Base-by-base conservation (phyloP, 441 rosid species). In the Gossypium aridum region DNA sequence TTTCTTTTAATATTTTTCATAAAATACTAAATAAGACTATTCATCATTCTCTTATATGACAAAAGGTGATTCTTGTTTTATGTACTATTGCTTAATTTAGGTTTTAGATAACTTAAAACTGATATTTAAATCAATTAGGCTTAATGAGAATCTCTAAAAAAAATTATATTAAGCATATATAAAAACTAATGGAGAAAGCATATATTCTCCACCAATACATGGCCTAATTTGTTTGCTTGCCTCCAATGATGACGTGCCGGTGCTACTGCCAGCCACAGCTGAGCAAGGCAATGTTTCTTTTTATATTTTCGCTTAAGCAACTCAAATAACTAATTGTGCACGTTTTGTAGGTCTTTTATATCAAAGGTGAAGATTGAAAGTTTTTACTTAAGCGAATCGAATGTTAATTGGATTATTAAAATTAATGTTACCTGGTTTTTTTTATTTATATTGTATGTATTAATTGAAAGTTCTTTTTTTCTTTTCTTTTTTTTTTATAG, bases 141-240 rank as follows among this genome's bases (percentile, higher is more conserved):
- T 55, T 72, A 45, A 57, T 34, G 56, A 55, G 70, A 67, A 7
- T 49, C 56, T 2, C 2, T 20, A 16, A 6, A 57, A 28, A 37
- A 66, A 20, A 45, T 13, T 34, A 34, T 34, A 31, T 31, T 22
- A 28, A 13, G 62, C 72, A 65, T 66, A 31, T 47, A 59, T 13
- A 45, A 47, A 51, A 47, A 37, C 2, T n/a, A n/a, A 31, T 47
- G 64, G 76, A 57, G 56, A 73, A 68, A 66, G 74, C 74, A 68
- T 68, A 39, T 73, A 69, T 78, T 78, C 75, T 64, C 39, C 72
- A 67, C 34, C 37, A 67, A 49, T 20, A 73, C 12, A 45, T 73
- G 70, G 76, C 70, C 62, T 74, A 34, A 63, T 64, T 74, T 26
- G 26, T 64, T 51, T 51, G 43, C 14, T 13, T 61, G n/a, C 60